Evolutionary conservation across 2,329 filamentous ascomycete species (phyloP).

Genomic region (Apiospora sp.): DNA sequence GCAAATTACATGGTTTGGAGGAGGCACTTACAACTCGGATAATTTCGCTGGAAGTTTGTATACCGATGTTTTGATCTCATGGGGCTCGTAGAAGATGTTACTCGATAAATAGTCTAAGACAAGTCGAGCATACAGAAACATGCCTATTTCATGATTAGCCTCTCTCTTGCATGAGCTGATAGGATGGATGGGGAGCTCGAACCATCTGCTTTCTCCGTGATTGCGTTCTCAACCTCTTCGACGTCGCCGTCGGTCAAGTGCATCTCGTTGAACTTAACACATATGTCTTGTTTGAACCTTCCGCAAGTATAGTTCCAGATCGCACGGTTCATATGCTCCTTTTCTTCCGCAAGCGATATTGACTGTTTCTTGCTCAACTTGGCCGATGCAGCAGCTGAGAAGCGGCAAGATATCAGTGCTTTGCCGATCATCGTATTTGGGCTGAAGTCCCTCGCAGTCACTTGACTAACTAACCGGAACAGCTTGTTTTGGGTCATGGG

Average conservation of each 20-base stretch:
- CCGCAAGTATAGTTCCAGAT: conserved; percentile 35
- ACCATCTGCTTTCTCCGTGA: conserved; percentile 41
- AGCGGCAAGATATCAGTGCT: conserved; percentile 37
- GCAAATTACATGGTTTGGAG: rapidly evolving
- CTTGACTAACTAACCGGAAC: conserved; percentile 25
- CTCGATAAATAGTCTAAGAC: conserved; percentile 44
- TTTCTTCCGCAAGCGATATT: conserved; percentile 40
- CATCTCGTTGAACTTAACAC: conserved; percentile 30
- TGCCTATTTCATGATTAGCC: conserved; percentile 37
- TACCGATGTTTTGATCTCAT: conserved; percentile 37
- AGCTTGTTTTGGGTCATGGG: conserved; percentile 29
- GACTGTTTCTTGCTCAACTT: conserved; percentile 31
- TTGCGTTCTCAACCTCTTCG: conserved; percentile 28
- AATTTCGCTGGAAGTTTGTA: conserved; percentile 36
- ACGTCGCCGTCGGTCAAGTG: conserved; percentile 30
- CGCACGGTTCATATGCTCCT: conserved; percentile 29
- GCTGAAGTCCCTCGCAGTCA: conserved; percentile 8
- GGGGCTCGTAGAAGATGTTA: conserved; percentile 41
- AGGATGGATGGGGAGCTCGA: neutral
- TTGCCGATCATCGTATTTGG: conserved; percentile 36
- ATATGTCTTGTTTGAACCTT: conserved; percentile 23
- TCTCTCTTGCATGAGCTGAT: neutral
- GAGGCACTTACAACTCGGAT: conserved; percentile 35
- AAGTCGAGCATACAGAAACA: conserved; percentile 48
- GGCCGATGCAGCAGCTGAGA: conserved; percentile 31